Base-by-base conservation (phyloP, 306 rosid genomes). In the Cercis canadensis region DNA sequence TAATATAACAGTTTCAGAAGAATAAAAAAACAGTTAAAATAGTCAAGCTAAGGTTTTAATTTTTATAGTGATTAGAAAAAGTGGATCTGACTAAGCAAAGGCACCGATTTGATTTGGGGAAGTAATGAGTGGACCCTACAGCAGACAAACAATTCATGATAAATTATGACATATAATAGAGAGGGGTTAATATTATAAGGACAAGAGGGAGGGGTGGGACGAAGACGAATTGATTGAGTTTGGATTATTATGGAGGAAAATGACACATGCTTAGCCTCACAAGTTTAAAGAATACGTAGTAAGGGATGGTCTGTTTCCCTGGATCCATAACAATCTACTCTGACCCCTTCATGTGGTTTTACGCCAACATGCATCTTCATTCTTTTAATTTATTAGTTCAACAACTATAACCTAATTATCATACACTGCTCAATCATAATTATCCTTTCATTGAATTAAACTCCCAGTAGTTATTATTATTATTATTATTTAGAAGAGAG, bases 121-220 rank as follows among this genome's bases (percentile, higher is more conserved):
- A 56, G 74, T 29, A 56, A 21, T 6, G 65, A 57, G 57, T 56
- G 44, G 65, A 16, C 13, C 74, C 19, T 36, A 51, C 2, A n/a
- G 65, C 9, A 41, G 74, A 69, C 65, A 34, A 5, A 43, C 13
- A 24, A 45, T 57, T 46, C 52, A 69, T 29, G 56, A 11, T 36
- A 31, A 18, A 11, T 54, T 41, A 18, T 40, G n/a, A 5, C 6
- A 6, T 12, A n/a, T 14, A 41, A 24, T 15, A 56, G 18, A 40
- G 55, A 54, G 74, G 65, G 65, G 74, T 17, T 70, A 70, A 57
- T 70, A 57, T 45, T 57, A 44, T 44, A 70, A 54, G 41, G 21
- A 68, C 71, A 49, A 14, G 34, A 32, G 34, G 66, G 67, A 39
- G 17, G 13, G 31, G 67, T 24, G 3, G 1, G 29, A 24, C 3